A percentile compares a stretch with the other conserved stretches of the same genome.
Evolutionary conservation across 208 protist species (phyloP).

Genomic region (Wallacemonas collosoma): DNA sequence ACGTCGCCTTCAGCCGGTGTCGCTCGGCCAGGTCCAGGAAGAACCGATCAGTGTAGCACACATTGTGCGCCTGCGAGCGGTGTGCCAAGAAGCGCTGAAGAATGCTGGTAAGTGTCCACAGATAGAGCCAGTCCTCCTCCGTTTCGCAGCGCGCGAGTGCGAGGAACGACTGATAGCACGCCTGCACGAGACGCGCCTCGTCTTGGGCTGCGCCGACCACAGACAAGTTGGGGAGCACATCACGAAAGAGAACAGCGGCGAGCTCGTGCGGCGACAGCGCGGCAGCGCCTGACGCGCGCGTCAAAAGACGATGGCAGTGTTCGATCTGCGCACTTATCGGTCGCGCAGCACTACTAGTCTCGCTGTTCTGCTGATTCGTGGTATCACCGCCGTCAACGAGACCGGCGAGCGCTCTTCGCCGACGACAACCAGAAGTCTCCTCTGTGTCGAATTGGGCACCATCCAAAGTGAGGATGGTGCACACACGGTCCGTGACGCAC

Average conservation of each 20-base stretch:
- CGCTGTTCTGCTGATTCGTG: too few species aligned
- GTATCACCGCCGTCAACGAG: too few species aligned
- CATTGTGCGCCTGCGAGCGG: slow-evolving; percentile 31
- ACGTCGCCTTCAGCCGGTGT: slow-evolving; percentile 17
- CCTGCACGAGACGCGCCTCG: slow-evolving; percentile 70
- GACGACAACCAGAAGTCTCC: background rate
- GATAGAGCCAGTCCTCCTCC: slow-evolving; percentile 59
- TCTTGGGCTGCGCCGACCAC: slow-evolving; percentile 47
- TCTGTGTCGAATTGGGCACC: background rate
- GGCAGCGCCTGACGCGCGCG: slow-evolving; percentile 19
- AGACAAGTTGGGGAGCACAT: slow-evolving; percentile 48
- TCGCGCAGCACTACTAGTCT: background rate
- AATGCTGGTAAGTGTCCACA: slow-evolving; percentile 54
- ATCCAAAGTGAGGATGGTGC: background rate
- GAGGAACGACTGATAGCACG: slow-evolving; percentile 56
- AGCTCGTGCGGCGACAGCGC: slow-evolving; percentile 21
- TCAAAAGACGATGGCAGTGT: slow-evolving; percentile 30
- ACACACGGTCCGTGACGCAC: background rate
- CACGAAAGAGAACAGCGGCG: slow-evolving; percentile 42
- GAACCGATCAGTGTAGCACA: slow-evolving; percentile 76
- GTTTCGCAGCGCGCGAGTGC: slow-evolving; percentile 30
- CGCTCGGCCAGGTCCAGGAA: slow-evolving; percentile 58
- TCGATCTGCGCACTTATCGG: background rate
- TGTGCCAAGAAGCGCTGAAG: slow-evolving; percentile 56
- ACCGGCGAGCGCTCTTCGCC: background rate